Evolutionary conservation across 2,329 filamentous ascomycete genomes (phyloP).

Genomic region (Penicillium sp.): DNA sequence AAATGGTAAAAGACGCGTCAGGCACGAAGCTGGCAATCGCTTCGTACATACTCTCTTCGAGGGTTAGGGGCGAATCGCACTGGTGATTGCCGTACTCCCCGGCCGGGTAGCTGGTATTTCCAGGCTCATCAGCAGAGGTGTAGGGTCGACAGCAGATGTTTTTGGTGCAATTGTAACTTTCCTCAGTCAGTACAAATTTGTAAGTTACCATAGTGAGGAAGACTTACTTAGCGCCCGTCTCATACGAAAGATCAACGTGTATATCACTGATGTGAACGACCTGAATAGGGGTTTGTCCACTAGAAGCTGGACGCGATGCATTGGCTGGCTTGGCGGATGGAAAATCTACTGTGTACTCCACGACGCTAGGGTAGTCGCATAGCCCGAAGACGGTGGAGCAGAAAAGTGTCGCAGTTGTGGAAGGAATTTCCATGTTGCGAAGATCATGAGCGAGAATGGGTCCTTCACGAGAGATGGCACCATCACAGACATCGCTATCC

Average conservation of each 20-base stretch:
- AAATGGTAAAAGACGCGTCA: slow-evolving; percentile 55
- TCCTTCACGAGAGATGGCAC: slow-evolving; percentile 56
- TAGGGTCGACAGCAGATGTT: slow-evolving; percentile 62
- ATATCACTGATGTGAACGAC: slow-evolving; percentile 63
- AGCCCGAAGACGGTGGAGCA: slow-evolving; percentile 58
- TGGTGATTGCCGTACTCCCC: slow-evolving; percentile 57
- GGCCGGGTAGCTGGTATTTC: slow-evolving; percentile 53
- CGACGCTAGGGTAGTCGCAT: slow-evolving; percentile 53
- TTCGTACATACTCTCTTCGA: slow-evolving; percentile 59
- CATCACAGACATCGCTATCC: slow-evolving; percentile 60
- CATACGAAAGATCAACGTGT: slow-evolving; percentile 60
- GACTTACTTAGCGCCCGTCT: slow-evolving; percentile 52
- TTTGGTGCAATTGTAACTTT: slow-evolving; percentile 54
- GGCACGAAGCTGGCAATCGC: slow-evolving; percentile 48
- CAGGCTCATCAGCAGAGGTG: slow-evolving; percentile 45
- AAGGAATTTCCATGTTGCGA: slow-evolving; percentile 54
- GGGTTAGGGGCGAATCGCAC: slow-evolving; percentile 55
- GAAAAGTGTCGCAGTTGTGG: slow-evolving; percentile 55
- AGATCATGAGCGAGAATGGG: slow-evolving; percentile 57
- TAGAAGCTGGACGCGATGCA: slow-evolving; percentile 46
- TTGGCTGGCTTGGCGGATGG: slow-evolving; percentile 45
- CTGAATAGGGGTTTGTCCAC: slow-evolving; percentile 53
- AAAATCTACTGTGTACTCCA: slow-evolving; percentile 49
- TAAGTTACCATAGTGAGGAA: neutral
- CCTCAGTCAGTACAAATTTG: neutral